A percentile compares a stretch with the other conserved stretches of the same genome.
phyloP scores from a whole-genome alignment of 441 rosid genomes.

The Theobroma grandiflorum region DNA sequence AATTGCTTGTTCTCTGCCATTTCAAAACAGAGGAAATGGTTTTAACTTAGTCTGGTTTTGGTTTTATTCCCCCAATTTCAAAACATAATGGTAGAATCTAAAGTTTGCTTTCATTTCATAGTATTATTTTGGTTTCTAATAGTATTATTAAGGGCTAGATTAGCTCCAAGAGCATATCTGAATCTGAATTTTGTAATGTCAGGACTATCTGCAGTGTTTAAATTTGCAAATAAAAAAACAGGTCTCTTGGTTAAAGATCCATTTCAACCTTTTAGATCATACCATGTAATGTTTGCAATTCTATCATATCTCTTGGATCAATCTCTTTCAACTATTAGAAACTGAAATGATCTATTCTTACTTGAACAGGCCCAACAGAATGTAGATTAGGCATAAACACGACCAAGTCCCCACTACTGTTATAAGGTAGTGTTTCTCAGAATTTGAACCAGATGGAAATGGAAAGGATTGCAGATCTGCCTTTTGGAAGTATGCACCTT shows the following conservation, averaged over 20 bases:
- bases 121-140: not conserved
- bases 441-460: not conserved
- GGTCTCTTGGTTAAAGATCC: too few relatives aligned
- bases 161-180: not conserved
- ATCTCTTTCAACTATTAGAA: not conserved
- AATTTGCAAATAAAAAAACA: too few relatives aligned
- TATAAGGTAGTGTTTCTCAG: not conserved
- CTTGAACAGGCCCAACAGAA: constrained; percentile 65
- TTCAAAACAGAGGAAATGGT: not conserved
- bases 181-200: not conserved
- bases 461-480: not conserved
- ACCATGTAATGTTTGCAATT: not conserved
- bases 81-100: not conserved
- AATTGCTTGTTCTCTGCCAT: not conserved
- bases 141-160: not conserved
- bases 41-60: constrained; percentile 1
- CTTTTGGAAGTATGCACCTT: not conserved
- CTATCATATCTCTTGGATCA: not conserved
- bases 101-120: not conserved
- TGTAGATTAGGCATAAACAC: not conserved
- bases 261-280: not conserved
- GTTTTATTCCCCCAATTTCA: not conserved
- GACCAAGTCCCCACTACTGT: not conserved
- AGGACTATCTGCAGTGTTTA: not conserved
- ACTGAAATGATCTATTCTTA: constrained; percentile 29